These are phyloP conservation scores for Apiotrichum sp. DNA, from an alignment of 1,284 basidiomycete species.

Conservation along the genomic window DNA sequence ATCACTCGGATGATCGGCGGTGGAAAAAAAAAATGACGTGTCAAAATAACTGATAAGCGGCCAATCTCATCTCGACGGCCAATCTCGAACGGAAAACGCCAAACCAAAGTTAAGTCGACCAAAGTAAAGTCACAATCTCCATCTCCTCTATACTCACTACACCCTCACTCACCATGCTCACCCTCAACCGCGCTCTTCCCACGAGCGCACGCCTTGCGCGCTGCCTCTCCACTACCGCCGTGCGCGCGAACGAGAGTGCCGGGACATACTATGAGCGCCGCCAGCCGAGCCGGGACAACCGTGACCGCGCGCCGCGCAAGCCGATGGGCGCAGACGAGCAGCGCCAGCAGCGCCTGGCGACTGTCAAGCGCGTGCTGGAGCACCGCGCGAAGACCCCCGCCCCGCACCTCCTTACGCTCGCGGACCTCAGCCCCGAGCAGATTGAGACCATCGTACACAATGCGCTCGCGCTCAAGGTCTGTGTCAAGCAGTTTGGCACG, in stretches of 20 bases:
- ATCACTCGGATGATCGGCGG: no score
- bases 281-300: no score
- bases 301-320: no score
- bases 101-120: no score
- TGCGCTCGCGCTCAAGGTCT: constrained; percentile 36
- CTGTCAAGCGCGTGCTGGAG: not conserved
- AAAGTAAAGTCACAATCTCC: no score
- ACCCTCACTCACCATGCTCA: not conserved
- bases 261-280: no score
- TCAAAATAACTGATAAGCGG: not conserved
- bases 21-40: constrained; percentile 4
- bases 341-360: no score
- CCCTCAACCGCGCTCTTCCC: not conserved
- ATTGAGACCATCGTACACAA: constrained; percentile 30
- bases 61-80: no score
- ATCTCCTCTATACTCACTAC: no score
- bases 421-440: constrained; percentile 37
- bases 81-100: no score
- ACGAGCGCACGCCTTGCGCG: not conserved
- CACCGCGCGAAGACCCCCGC: constrained; percentile 10
- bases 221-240: not conserved
- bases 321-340: no score
- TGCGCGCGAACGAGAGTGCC: not conserved
- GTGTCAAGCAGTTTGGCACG: constrained; percentile 23
- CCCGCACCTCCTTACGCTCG: constrained; percentile 42